Evolutionary conservation across 352 stramenopile species (phyloP), one percentile per base, ranked within the genome.

Genomic region (Globisporangium yorkense): DNA sequence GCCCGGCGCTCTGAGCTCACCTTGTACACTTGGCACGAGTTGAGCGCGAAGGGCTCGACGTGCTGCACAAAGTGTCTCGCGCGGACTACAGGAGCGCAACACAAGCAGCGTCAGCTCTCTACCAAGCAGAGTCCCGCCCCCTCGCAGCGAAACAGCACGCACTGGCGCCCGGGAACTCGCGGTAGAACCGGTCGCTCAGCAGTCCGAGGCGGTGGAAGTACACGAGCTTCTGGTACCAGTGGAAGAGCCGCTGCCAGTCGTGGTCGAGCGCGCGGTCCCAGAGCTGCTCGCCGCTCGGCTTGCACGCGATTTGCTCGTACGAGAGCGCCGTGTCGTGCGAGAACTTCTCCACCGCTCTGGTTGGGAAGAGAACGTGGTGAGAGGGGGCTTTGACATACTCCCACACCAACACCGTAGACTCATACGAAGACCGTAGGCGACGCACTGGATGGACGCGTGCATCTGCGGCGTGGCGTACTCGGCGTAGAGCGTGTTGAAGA

Each of bases 401-500:
- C 8, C 31, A 7, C 5, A 35, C 8, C 31, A 3, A 47, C 1
- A 27, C 43, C 13, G 16, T 16, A 6, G 13, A 20, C 5, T 45
- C 40, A 45, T 45, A 24, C 10, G 3, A 51, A 37, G 46, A 16
- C 24, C 9, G 24, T 1, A 15, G n/a, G 7, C 29, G 43, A 63
- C 71, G 31, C 60, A 89, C 79, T 74, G 66, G 45, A 87, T 54
- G 39, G 79, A 68, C 40, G 84, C 72, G 39, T 76, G 63, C 63
- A 89, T 83, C 46, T 86, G 74, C 51, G 70, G 67, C 40, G 71
- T 84, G 66, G 64, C 71, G 62, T 82, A 87, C 56, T 89, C 79
- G 39, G 79, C 74, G 68, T 89, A 85, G 47, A 89, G 79, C 63
- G 77, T 87, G 66, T 89, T 84, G 63, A 87, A 89, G 53, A 85